Conservation (phyloP, 2,329 filamentous ascomycete species). For the Fusarium devonianum region DNA sequence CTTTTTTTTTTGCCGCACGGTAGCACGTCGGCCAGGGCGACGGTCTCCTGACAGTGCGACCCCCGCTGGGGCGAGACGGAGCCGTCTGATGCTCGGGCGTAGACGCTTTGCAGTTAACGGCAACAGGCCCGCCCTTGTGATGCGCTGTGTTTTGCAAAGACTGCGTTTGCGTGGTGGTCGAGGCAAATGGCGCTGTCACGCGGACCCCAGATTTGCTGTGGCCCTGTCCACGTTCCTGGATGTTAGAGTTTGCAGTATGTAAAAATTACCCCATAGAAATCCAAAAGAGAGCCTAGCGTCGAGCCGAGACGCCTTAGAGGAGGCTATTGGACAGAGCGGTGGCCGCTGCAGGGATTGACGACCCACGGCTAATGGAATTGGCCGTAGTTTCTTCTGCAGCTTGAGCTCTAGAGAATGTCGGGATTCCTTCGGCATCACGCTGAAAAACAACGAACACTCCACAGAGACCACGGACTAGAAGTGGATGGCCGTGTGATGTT, state of each 20-base stretch:
- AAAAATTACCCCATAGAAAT: slow-evolving; percentile 44
- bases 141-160: slow-evolving; percentile 15
- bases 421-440: background rate
- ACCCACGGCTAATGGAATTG: slow-evolving; percentile 26
- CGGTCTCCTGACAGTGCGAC: slow-evolving; percentile 13
- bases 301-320: background rate
- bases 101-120: slow-evolving; percentile 42
- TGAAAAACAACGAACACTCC: background rate
- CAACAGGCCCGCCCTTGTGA: slow-evolving; percentile 35
- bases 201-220: slow-evolving; percentile 29
- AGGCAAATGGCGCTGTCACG: slow-evolving; percentile 39
- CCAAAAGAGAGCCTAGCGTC: slow-evolving; percentile 21
- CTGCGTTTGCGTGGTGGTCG: background rate
- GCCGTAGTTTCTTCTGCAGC: slow-evolving; percentile 10
- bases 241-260: slow-evolving; percentile 42
- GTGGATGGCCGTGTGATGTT: slow-evolving; percentile 25
- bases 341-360: slow-evolving; percentile 9
- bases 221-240: slow-evolving; percentile 35
- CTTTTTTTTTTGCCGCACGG: no score
- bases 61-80: background rate
- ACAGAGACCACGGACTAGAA: no score
- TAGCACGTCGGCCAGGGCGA: no score
- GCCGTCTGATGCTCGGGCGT: slow-evolving; percentile 11
- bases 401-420: background rate
- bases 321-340: slow-evolving; percentile 8